Base-by-base conservation (phyloP, 306 rosid genomes). In the Clitoria ternatea region DNA sequence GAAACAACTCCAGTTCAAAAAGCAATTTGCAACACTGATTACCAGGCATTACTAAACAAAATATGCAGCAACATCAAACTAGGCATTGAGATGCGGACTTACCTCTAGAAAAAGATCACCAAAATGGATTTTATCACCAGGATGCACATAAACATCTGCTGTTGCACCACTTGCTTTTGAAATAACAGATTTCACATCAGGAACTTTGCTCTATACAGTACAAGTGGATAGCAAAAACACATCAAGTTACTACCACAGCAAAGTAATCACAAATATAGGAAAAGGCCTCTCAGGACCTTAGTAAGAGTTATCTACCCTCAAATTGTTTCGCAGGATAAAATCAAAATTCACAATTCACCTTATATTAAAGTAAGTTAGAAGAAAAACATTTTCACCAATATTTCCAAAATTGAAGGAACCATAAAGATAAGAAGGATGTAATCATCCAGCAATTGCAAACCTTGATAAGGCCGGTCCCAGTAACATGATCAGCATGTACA, bases 401-500 rank as follows among this genome's bases (percentile, higher is more conserved):
- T 53, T 23, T 42, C 14, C n/a, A 24, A 36, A 36, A 10, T 4
- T 69, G 39, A 52, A 36, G 12, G 36, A 36, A 23, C 15, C 6
- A n/a, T n/a, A 68, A 36, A 52, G 37, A 55, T 22, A 11, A 49
- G 23, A 15, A 18, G 8, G 37, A 68, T 26, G 15, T 40, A 14
- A 52, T 0, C 36, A 39, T n/a, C n/a, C 43, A 77, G 72, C 17
- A 66, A 4, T 26, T 53, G 18, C 55, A 66, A 24, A 87, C 92
- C 99, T 95, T 95, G 11, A 95, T 77, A 15, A 87, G 89, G 47
- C 97, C 99, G 72, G 90, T 87, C 7, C 99, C 99, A 33, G 97
- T 95, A 13, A 95, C 88, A 85, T 95, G 99, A 76, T 95, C 99
- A n/a, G 99, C 97, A 69, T 95, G 99, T 39, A 95, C 96, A 81